Evolutionary conservation across 495 filamentous ascomycete species (phyloP).

Genomic region (Hypoxylon crocopeplum): DNA sequence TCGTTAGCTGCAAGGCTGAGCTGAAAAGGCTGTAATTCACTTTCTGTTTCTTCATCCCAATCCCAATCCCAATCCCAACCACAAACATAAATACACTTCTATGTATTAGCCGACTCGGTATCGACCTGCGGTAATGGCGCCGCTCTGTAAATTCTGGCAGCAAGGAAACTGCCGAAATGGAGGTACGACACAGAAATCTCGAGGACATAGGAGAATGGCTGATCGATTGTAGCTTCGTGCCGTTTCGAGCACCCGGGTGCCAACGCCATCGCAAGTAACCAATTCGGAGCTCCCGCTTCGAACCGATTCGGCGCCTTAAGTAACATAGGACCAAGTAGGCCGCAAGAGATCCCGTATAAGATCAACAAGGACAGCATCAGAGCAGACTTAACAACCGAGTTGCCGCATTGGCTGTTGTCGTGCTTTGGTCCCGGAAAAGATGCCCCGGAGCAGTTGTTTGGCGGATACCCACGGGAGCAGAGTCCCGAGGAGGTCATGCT

Average conservation of each 20-base stretch:
- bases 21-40: no score
- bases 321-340: slow-evolving; percentile 9
- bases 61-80: neutral
- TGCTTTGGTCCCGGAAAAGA: slow-evolving; percentile 76
- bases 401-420: slow-evolving; percentile 83
- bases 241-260: slow-evolving; percentile 54
- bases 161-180: slow-evolving; percentile 78
- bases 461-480: slow-evolving; percentile 76
- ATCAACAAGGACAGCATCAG: slow-evolving; percentile 64
- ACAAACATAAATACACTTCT: neutral
- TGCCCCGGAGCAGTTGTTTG: slow-evolving; percentile 80
- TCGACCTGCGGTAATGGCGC: slow-evolving; percentile 25
- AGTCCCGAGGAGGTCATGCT: slow-evolving; percentile 84
- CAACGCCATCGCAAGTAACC: slow-evolving; percentile 18
- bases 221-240: slow-evolving; percentile 45
- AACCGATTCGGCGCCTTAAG: slow-evolving; percentile 47
- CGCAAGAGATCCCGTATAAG: slow-evolving; percentile 48
- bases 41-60: no score
- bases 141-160: slow-evolving; percentile 73
- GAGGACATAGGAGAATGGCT: neutral
- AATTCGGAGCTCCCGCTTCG: slow-evolving; percentile 31
- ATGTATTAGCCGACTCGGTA: neutral
- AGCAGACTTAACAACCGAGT: slow-evolving; percentile 69
- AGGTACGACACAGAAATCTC: slow-evolving; percentile 40
- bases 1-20: no score